Percentiles rank a stretch among this genome's conserved stretches.
Evolutionary conservation across 352 stramenopile species (phyloP).

Genomic region (Pythium monospermum): DNA sequence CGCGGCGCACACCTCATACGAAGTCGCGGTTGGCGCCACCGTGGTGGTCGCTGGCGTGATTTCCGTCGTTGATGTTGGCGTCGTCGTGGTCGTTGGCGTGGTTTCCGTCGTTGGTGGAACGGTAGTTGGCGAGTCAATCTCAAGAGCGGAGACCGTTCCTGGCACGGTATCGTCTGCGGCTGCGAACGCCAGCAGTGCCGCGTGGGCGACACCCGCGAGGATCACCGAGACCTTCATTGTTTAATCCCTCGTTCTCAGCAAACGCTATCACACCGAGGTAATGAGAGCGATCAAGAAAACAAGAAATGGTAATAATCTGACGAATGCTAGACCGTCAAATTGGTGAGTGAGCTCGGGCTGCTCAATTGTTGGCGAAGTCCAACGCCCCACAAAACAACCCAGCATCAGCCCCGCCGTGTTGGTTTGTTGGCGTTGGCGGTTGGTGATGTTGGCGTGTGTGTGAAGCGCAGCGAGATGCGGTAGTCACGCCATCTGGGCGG

Average conservation of each 20-base stretch:
- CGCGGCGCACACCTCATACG: too few relatives aligned
- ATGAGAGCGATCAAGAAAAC: background rate
- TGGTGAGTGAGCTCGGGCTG: too few relatives aligned
- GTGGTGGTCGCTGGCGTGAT: background rate
- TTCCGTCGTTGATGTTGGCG: background rate
- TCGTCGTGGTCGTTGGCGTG: background rate
- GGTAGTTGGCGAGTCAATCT: background rate
- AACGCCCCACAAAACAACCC: too few relatives aligned
- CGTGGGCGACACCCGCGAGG: constrained; percentile 3
- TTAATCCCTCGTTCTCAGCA: background rate
- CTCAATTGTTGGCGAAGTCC: too few relatives aligned
- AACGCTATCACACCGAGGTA: constrained; percentile 1
- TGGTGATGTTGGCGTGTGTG: too few relatives aligned
- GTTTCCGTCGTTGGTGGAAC: background rate
- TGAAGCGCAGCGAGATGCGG: too few relatives aligned
- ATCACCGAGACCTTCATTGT: constrained; percentile 5
- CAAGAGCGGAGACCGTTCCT: background rate
- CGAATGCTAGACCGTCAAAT: too few relatives aligned
- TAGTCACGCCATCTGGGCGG: too few relatives aligned
- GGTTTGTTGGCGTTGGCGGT: too few relatives aligned
- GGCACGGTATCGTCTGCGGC: background rate
- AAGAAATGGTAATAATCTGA: background rate
- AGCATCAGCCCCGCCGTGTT: too few relatives aligned
- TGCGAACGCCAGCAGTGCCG: constrained; percentile 7
- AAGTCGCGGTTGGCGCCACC: too few relatives aligned